Percentiles rank a stretch among this genome's conserved stretches.
Evolutionary conservation across 495 filamentous ascomycete species (phyloP).

Genomic region (Darksidea phi): DNA sequence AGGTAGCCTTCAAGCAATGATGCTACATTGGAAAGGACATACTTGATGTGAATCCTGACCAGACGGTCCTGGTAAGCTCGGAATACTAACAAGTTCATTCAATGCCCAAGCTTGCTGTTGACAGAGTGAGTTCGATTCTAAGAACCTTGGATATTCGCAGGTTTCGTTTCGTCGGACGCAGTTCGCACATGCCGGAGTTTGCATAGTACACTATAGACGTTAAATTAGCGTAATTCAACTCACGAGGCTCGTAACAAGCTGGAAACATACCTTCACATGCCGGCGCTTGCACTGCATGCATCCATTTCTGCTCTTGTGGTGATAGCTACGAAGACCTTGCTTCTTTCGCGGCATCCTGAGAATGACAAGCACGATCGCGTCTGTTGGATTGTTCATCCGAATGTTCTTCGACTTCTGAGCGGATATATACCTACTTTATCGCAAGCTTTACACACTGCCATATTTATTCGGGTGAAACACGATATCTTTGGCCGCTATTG

Average conservation of each 20-base stretch:
- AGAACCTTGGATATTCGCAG: constrained; percentile 17
- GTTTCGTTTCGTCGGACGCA: constrained; percentile 19
- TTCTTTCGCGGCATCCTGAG: constrained; percentile 15
- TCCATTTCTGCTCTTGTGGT: constrained; percentile 29
- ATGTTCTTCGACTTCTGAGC: not conserved
- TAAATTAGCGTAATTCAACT: not conserved
- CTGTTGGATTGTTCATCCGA: not conserved
- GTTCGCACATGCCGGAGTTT: constrained; percentile 24
- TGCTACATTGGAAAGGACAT: too few species aligned
- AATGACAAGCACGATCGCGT: not conserved
- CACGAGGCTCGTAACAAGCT: not conserved
- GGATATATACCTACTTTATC: not conserved
- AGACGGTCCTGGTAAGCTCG: too few species aligned
- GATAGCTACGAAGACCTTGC: constrained; percentile 19
- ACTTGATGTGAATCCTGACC: too few species aligned
- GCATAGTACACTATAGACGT: constrained; percentile 13
- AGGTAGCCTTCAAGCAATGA: too few species aligned
- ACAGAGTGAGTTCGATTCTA: too few species aligned
- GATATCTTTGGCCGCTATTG: not conserved
- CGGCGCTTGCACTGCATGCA: constrained; percentile 22
- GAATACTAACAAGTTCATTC: too few species aligned
- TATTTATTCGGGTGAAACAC: not conserved
- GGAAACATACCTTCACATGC: constrained; percentile 17
- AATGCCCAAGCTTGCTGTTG: too few species aligned
- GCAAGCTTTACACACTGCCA: not conserved